Conservation (phyloP, 208 protist species). For the Leishmania guyanensis region DNA sequence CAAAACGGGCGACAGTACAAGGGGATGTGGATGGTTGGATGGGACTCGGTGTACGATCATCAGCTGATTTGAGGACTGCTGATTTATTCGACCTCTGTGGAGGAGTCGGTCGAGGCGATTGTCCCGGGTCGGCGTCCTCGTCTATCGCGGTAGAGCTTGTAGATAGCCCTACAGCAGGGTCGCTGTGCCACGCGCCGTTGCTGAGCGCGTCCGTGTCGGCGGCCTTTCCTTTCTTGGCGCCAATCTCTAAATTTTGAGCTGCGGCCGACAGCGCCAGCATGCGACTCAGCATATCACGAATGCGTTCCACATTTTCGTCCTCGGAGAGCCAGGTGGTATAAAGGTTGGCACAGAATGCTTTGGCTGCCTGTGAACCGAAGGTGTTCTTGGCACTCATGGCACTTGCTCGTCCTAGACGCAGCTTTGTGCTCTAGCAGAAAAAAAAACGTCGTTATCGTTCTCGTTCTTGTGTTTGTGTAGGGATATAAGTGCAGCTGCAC, state of each 20-base stretch:
- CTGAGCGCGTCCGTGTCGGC: neutral
- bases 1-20: constrained; percentile 32
- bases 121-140: neutral
- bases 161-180: constrained; percentile 15
- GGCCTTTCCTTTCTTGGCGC: constrained; percentile 10
- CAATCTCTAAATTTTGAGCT: constrained; percentile 21
- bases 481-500: neutral
- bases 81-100: constrained; percentile 26
- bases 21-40: constrained; percentile 22
- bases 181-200: constrained; percentile 22
- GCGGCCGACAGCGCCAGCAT: constrained; percentile 29
- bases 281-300: constrained; percentile 56
- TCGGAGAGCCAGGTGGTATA: constrained; percentile 76
- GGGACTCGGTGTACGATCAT: constrained; percentile 62
- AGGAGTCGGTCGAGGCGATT: constrained; percentile 46
- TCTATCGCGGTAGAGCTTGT: constrained; percentile 8
- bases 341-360: constrained; percentile 71
- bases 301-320: constrained; percentile 44
- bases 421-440: neutral
- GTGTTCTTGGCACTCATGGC: constrained; percentile 34
- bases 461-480: neutral
- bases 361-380: constrained; percentile 49
- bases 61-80: neutral
- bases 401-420: neutral
- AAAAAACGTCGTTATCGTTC: neutral